These are phyloP conservation scores for Wilcoxina mikolae DNA, from an alignment of 495 filamentous ascomycete species.

Conservation along the genomic window DNA sequence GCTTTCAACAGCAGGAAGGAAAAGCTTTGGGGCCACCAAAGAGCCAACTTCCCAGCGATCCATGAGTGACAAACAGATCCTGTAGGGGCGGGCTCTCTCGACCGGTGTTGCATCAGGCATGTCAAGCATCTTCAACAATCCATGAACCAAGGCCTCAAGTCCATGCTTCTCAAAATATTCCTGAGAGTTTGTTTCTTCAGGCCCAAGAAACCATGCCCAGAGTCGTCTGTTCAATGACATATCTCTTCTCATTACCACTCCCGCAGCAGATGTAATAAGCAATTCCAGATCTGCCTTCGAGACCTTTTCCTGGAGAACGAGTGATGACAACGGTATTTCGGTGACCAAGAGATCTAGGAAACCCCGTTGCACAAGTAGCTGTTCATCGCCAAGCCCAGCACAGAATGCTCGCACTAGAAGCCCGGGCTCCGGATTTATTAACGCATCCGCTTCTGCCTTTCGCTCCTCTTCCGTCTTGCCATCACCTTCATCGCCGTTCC, in stretches of 20 bases:
- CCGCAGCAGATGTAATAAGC: constrained; percentile 63
- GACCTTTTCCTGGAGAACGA: constrained; percentile 59
- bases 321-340: constrained; percentile 76
- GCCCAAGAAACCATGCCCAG: constrained; percentile 94
- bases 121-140: constrained; percentile 60
- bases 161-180: constrained; percentile 75
- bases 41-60: constrained; percentile 95
- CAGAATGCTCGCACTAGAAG: constrained; percentile 80
- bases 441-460: constrained; percentile 41
- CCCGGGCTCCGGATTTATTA: constrained; percentile 86
- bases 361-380: constrained; percentile 80
- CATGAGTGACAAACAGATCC: constrained; percentile 88
- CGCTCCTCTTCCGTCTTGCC: constrained; percentile 14
- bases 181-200: constrained; percentile 40
- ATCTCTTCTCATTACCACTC: constrained; percentile 73
- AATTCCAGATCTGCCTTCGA: constrained; percentile 60
- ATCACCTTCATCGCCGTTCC: constrained; percentile 25
- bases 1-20: constrained; percentile 69
- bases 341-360: constrained; percentile 87
- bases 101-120: constrained; percentile 37
- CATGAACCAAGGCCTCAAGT: constrained; percentile 51
- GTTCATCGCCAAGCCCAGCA: constrained; percentile 74
- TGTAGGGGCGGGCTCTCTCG: constrained; percentile 73
- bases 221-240: constrained; percentile 91
- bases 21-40: constrained; percentile 70